Base-by-base conservation (phyloP, 129 eudicot species). In the Chrysanthemum seticuspe region DNA sequence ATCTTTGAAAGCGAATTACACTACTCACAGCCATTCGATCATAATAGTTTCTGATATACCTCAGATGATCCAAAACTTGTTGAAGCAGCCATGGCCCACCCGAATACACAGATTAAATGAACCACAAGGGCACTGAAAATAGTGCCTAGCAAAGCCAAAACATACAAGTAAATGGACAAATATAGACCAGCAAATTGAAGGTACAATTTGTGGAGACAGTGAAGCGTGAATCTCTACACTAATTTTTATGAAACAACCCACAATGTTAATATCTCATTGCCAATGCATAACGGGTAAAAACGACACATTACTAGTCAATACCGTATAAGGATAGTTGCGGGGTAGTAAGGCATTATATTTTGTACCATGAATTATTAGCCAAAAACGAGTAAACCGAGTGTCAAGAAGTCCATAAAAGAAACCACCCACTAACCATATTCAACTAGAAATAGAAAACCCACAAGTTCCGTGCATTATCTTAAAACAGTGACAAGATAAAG, bases 401-500 rank as follows among this genome's bases (percentile, higher is more conserved):
- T 18, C 68, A 58, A 58, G 16, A 18, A 67, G 65, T 27, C 49
- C 65, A 4, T 14, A 7, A 56, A 10, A 67, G 56, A 50, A 77
- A 61, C 71, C 29, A 16, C 54, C 53, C 77, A 54, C 72, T 71
- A 71, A 63, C 14, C 82, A 78, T 21, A 63, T 54, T 78, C 76
- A 78, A 78, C 82, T 78, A 54, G 67, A 71, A 71, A 78, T 71
- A 71, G 68, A 64, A 77, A 78, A 15, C 73, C 82, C 81, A 70
- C 47, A 52, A 53, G 60, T 74, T 75, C 56, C 73, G 31, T 78
- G 75, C 80, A 76, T 76, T 64, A 71, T 78, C 67, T 78, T 50
- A 54, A 62, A 63, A 70, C 50, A 71, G 77, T 78, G 77, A 78
- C 67, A 63, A 48, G 77, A 78, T 78, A 78, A 59, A 62, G 77